Evolutionary conservation across 2,329 filamentous ascomycete genomes (phyloP), one percentile per base, ranked within the genome.

Genomic region (Podosphaera xanthii): DNA sequence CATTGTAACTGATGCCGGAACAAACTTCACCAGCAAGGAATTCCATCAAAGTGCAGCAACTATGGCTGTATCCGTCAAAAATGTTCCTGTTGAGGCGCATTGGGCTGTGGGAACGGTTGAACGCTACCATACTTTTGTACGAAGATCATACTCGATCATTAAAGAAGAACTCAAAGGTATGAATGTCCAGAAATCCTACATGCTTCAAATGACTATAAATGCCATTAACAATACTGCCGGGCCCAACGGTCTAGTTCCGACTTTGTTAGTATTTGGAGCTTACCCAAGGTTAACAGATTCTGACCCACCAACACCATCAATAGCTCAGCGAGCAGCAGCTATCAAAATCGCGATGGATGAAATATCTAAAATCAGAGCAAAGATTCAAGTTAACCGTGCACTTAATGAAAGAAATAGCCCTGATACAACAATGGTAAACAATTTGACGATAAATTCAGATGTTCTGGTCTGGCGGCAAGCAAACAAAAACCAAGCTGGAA

Each of bases 311-410:
- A 5, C 44, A 14, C 49, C 56, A 10, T 42, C 56, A 8, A 50
- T 56, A 30, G 33, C 14, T 9, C 58, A 61, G 49, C 22, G 59
- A 34, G 46, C 57, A 42, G 31, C 30, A 31, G 52, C 60, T 5
- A 33, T 61, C 30, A 59, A 56, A 30, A 62, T 60, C n/a, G 61
- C 60, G 4, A 61, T 60, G 49, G 58, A 57, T 1, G 58, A 60
- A 52, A 40, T 62, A 12, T 4, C 34, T 2, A 62, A 59, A 7
- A 7, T 60, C 22, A 36, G 36, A 3, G 54, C 58, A 30, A 38
- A 52, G n/a, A 36, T 38, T 6, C 10, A 59, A 36, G 31, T 60
- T 30, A 38, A 55, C 2, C 33, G 54, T 14, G 56, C 58, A 2
- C 14, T 62, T 0, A 58, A 52, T 46, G 49, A 22, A 1, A 12